These are phyloP conservation scores for Croton setiger DNA, from an alignment of 441 rosid species.

Conservation along the genomic window DNA sequence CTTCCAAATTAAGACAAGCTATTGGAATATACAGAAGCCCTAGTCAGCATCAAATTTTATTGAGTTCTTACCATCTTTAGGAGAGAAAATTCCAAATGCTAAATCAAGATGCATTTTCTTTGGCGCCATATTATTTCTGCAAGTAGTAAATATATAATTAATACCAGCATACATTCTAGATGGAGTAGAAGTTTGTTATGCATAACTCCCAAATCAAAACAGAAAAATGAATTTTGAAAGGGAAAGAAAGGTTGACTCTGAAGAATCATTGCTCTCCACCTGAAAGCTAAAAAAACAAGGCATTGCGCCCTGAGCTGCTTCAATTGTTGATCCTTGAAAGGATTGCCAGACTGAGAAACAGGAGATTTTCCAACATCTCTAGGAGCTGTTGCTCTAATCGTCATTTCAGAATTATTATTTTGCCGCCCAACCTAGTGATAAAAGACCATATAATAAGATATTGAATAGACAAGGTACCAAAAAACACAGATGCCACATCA, in stretches of 20 bases:
- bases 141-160: conserved; percentile 17
- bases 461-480: background rate
- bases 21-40: background rate
- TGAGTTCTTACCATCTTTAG: conserved; percentile 63
- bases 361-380: conserved; percentile 73
- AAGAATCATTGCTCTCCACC: conserved; percentile 36
- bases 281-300: conserved; percentile 88
- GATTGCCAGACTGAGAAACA: conserved; percentile 54
- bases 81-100: conserved; percentile 68
- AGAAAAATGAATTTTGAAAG: background rate
- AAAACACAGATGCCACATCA: background rate
- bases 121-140: conserved; percentile 76
- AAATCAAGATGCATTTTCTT: conserved; percentile 88
- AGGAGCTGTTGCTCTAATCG: conserved; percentile 45
- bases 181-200: background rate
- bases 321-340: conserved; percentile 87
- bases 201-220: conserved; percentile 9
- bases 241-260: conserved; percentile 17
- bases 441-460: background rate
- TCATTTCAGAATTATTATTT: conserved; percentile 42
- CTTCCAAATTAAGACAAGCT: background rate
- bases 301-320: conserved; percentile 98
- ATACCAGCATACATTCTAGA: background rate
- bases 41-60: conserved; percentile 12
- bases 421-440: conserved; percentile 53